phyloP scores from a whole-genome alignment of 2,329 filamentous ascomycete species.

The Microcyclosporella mali region DNA sequence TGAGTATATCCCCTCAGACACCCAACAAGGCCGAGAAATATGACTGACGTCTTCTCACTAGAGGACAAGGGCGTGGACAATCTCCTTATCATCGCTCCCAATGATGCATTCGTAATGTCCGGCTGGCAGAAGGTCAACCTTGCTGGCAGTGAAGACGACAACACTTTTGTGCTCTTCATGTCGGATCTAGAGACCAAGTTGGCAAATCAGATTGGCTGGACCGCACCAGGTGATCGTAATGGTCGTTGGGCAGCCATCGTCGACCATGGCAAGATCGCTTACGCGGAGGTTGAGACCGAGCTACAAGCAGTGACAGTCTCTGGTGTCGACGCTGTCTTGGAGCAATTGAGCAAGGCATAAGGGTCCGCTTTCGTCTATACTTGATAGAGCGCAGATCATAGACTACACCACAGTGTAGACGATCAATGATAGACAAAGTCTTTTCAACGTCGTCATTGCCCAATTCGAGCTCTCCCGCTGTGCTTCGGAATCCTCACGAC shows the following conservation, averaged over 20 bases:
- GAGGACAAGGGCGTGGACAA: constrained; percentile 17
- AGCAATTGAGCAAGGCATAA: no score
- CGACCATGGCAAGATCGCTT: constrained; percentile 19
- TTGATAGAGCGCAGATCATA: no score
- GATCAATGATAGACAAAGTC: no score
- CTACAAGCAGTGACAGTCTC: constrained; percentile 18
- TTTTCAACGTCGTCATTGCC: no score
- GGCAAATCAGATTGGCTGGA: constrained; percentile 19
- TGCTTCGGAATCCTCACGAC: no score
- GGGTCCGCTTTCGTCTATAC: no score
- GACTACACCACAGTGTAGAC: no score
- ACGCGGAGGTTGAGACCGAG: constrained; percentile 19
- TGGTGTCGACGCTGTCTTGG: constrained; percentile 2
- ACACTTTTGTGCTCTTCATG: constrained; percentile 18
- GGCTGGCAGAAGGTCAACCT: constrained; percentile 21
- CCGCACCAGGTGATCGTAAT: constrained; percentile 18
- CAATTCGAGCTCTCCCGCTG: no score
- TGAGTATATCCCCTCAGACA: constrained; percentile 7
- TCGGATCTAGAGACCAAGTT: constrained; percentile 21
- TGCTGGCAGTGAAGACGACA: constrained; percentile 14
- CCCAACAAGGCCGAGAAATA: not conserved
- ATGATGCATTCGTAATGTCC: constrained; percentile 19
- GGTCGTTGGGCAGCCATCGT: constrained; percentile 17
- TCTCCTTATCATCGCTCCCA: constrained; percentile 19
- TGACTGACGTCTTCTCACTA: not conserved